These are phyloP conservation scores for Aspergillus sp. DNA, from an alignment of 2,329 filamentous ascomycete species.

Conservation along the genomic window DNA sequence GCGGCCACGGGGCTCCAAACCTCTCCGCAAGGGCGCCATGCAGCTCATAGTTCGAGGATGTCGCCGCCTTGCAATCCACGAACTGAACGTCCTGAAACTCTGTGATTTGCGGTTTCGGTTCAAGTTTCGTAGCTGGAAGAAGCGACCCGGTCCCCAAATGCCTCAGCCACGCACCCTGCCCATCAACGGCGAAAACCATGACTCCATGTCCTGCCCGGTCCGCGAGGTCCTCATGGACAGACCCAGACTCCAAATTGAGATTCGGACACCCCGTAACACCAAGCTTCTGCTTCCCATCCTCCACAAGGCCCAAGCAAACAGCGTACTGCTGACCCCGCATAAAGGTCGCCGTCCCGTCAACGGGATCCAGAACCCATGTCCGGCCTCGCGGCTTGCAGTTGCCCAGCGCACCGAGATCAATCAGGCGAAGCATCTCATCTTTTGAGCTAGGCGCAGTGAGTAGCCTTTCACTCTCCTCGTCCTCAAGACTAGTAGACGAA, in stretches of 20 bases:
- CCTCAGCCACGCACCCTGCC: slow-evolving; percentile 44
- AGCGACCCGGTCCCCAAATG: slow-evolving; percentile 37
- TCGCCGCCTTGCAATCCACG: slow-evolving; percentile 43
- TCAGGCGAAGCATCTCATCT: slow-evolving; percentile 61
- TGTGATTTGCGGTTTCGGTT: slow-evolving; percentile 24
- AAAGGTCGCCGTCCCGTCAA: slow-evolving; percentile 65
- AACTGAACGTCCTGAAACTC: slow-evolving; percentile 41
- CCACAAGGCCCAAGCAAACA: slow-evolving; percentile 59
- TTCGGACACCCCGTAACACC: slow-evolving; percentile 65
- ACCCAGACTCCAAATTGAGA: slow-evolving; percentile 44
- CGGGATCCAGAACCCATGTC: slow-evolving; percentile 64
- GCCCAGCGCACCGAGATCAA: slow-evolving; percentile 57
- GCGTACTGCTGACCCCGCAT: slow-evolving; percentile 63
- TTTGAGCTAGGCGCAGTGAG: slow-evolving; percentile 46
- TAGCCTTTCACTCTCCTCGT: slow-evolving; percentile 30
- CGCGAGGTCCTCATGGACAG: slow-evolving; percentile 40
- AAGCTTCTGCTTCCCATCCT: slow-evolving; percentile 57
- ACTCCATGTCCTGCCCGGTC: slow-evolving; percentile 49
- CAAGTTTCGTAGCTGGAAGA: slow-evolving; percentile 32
- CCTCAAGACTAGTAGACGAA: slow-evolving; percentile 34
- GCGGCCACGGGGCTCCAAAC: slow-evolving; percentile 48
- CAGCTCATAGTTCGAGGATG: slow-evolving; percentile 40
- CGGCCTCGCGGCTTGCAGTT: slow-evolving; percentile 40
- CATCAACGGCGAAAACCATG: slow-evolving; percentile 51
- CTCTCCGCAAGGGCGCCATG: slow-evolving; percentile 39